Percentiles rank a stretch among this genome's conserved stretches.
Evolutionary conservation across 1,139 yeast species (phyloP).

Genomic region (Protomyces pachydermus): DNA sequence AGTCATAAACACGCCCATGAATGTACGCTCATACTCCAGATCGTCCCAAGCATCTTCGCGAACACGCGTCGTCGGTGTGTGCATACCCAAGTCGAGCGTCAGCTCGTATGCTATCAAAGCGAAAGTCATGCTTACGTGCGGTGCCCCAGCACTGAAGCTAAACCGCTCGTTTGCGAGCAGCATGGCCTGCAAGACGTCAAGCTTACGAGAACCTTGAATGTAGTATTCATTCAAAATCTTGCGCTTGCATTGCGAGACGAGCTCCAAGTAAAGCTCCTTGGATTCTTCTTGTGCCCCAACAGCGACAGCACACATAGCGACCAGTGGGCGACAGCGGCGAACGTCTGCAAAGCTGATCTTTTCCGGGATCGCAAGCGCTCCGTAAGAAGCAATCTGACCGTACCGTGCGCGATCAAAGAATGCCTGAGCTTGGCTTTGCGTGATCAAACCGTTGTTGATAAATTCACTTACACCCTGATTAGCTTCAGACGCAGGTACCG

Average conservation of each 20-base stretch:
- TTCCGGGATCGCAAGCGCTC: background rate
- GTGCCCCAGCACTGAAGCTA: background rate
- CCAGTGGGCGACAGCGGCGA: background rate
- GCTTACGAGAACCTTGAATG: background rate
- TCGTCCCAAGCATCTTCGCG: background rate
- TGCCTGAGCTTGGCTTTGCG: background rate
- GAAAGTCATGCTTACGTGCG: background rate
- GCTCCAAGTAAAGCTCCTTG: background rate
- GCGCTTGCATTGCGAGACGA: background rate
- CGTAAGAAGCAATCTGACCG: background rate
- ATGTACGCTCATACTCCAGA: background rate
- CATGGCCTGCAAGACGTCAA: background rate
- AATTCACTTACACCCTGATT: background rate
- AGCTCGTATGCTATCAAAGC: background rate
- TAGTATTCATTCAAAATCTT: background rate
- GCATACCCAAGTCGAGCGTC: background rate
- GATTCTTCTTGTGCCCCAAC: background rate
- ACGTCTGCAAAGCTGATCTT: background rate
- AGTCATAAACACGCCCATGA: background rate
- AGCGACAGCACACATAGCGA: background rate
- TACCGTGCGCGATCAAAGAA: background rate
- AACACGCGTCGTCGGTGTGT: background rate
- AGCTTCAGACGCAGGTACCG: background rate
- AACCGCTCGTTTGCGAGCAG: background rate
- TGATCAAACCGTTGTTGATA: background rate